phyloP scores from a whole-genome alignment of 2,329 filamentous ascomycete genomes.

The Colletotrichum tofieldiae region DNA sequence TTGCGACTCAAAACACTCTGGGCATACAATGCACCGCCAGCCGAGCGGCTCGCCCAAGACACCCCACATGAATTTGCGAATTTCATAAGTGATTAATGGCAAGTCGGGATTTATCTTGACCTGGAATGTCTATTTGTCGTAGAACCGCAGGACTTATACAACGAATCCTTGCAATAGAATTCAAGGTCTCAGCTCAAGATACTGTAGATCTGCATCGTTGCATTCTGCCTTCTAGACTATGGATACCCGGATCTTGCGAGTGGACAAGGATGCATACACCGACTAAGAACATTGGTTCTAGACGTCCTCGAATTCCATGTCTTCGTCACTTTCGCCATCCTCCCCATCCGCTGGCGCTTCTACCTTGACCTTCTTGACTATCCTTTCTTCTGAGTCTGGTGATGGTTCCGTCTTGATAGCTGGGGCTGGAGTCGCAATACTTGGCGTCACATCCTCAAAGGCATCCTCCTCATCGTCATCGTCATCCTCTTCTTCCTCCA shows the following conservation, averaged over 20 bases:
- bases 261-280: background rate
- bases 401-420: conserved; percentile 55
- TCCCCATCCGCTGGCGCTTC: conserved; percentile 64
- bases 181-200: background rate
- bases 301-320: conserved; percentile 74
- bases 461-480: conserved; percentile 58
- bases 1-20: background rate
- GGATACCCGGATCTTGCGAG: background rate
- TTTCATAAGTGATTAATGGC: too few relatives aligned
- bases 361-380: conserved; percentile 74
- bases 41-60: background rate
- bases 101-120: background rate
- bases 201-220: background rate
- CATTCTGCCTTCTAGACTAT: background rate
- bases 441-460: conserved; percentile 65
- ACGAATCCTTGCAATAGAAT: too few relatives aligned
- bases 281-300: conserved; percentile 40
- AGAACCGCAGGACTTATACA: too few relatives aligned
- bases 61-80: too few relatives aligned
- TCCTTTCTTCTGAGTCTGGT: conserved; percentile 58
- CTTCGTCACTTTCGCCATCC: conserved; percentile 67
- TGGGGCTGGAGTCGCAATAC: conserved; percentile 47
- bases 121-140: background rate
- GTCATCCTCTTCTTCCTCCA: conserved; percentile 49
- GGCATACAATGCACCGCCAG: background rate